Conservation (phyloP, 2,329 filamentous ascomycete genomes). For the Fusarium brevicatenulatum region DNA sequence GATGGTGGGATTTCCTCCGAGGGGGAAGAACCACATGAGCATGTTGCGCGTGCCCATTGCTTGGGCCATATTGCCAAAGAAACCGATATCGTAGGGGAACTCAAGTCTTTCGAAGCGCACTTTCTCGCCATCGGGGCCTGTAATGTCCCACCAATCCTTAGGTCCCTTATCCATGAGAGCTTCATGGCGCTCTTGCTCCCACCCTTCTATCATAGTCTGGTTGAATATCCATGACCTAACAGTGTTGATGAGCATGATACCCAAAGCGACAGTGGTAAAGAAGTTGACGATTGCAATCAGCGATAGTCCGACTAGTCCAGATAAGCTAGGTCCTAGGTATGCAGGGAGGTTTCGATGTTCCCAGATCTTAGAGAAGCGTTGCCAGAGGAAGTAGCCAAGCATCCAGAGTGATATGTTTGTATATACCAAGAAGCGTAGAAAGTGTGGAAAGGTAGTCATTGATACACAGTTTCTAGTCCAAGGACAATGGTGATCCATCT, state of each 20-base stretch:
- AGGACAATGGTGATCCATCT: slow-evolving; percentile 89
- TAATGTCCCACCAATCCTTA: slow-evolving; percentile 57
- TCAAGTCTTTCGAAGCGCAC: slow-evolving; percentile 72
- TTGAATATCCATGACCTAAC: slow-evolving; percentile 72
- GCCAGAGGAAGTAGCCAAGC: slow-evolving; percentile 69
- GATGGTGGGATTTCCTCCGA: slow-evolving; percentile 63
- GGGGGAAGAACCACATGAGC: slow-evolving; percentile 75
- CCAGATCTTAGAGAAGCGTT: slow-evolving; percentile 70
- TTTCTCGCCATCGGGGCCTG: slow-evolving; percentile 50
- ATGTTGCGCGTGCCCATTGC: slow-evolving; percentile 78
- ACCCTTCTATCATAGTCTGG: slow-evolving; percentile 83
- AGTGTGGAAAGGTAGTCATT: slow-evolving; percentile 83
- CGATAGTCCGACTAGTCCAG: slow-evolving; percentile 70
- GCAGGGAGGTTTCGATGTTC: slow-evolving; percentile 72
- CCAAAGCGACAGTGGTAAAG: slow-evolving; percentile 69
- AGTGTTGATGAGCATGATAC: slow-evolving; percentile 72
- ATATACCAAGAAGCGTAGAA: slow-evolving; percentile 80
- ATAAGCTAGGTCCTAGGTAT: slow-evolving; percentile 75
- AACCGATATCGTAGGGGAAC: slow-evolving; percentile 83
- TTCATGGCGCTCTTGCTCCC: slow-evolving; percentile 75
- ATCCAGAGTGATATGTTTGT: slow-evolving; percentile 72
- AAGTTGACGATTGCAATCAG: slow-evolving; percentile 67
- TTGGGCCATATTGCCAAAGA: slow-evolving; percentile 78
- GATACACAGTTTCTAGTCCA: slow-evolving; percentile 89
- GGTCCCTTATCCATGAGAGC: slow-evolving; percentile 61